Conservation (phyloP, 306 rosid species). For the Gynostemma pentaphyllum region DNA sequence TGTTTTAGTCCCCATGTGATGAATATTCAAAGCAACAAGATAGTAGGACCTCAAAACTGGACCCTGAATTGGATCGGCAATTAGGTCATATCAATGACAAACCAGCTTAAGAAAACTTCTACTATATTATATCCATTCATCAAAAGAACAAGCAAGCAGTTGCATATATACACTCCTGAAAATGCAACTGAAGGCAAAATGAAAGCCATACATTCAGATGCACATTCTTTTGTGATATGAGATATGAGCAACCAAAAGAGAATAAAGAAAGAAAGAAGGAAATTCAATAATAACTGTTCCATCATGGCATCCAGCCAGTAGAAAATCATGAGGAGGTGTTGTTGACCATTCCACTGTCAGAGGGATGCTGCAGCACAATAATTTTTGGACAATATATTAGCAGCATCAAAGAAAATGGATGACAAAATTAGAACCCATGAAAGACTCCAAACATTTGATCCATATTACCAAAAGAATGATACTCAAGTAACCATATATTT, state of each 20-base stretch:
- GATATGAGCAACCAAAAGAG: background rate
- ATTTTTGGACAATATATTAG: slow-evolving; percentile 12
- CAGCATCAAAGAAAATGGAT: slow-evolving; percentile 7
- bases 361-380: slow-evolving; percentile 57
- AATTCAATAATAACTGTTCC: slow-evolving; percentile 54
- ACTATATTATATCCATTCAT: background rate
- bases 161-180: background rate
- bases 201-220: background rate
- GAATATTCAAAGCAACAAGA: slow-evolving; percentile 7
- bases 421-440: background rate
- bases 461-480: background rate
- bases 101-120: background rate
- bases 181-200: background rate
- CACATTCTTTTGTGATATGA: background rate
- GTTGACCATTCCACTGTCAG: slow-evolving; percentile 89
- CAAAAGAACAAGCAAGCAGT: background rate
- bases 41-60: background rate
- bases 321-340: slow-evolving; percentile 59
- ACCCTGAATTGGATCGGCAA: background rate
- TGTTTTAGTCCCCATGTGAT: slow-evolving; percentile 22
- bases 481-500: too few relatives aligned
- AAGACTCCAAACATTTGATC: background rate
- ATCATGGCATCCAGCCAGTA: slow-evolving; percentile 92
- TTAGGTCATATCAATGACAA: background rate
- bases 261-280: slow-evolving; percentile 5